These are phyloP conservation scores for Sporodiniella umbellata DNA, from an alignment of 371 early-diverging fungal genomes.

Conservation along the genomic window DNA sequence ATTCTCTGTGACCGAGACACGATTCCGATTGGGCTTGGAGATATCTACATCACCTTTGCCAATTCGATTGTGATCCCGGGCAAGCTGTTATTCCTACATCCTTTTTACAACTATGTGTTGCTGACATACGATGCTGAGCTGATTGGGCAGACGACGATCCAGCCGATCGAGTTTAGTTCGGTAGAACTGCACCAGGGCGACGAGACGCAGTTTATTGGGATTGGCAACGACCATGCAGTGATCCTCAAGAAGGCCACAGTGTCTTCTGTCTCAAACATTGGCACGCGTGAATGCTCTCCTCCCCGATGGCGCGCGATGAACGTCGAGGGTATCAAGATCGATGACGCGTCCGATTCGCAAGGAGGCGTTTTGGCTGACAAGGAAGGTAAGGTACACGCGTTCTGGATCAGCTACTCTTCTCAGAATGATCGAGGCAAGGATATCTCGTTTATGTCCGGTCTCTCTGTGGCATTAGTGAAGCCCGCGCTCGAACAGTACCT, in stretches of 20 bases:
- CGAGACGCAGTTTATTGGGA: constrained; percentile 60
- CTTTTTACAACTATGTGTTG: constrained; percentile 81
- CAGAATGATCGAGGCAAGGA: constrained; percentile 61
- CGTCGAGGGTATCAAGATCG: constrained; percentile 75
- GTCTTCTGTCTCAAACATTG: constrained; percentile 58
- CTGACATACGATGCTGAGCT: constrained; percentile 70
- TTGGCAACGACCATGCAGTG: constrained; percentile 49
- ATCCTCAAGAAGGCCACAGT: constrained; percentile 62
- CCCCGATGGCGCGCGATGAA: constrained; percentile 76
- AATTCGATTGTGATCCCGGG: constrained; percentile 76
- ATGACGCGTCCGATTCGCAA: constrained; percentile 47
- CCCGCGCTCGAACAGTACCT: constrained; percentile 47
- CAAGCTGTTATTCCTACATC: constrained; percentile 69
- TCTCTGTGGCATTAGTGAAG: constrained; percentile 38
- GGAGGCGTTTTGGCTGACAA: constrained; percentile 75
- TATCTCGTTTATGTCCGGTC: constrained; percentile 60
- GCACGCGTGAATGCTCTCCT: constrained; percentile 60
- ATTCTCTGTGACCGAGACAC: constrained; percentile 78
- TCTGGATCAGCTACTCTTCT: constrained; percentile 75
- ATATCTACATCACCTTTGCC: constrained; percentile 75
- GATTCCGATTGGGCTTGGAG: constrained; percentile 75
- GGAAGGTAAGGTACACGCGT: constrained; percentile 66
- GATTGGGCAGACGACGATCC: constrained; percentile 75
- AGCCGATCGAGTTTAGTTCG: constrained; percentile 49
- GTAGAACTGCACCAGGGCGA: constrained; percentile 64